Percentiles rank a stretch among this genome's conserved stretches.
phyloP scores from a whole-genome alignment of 305 asterid genomes.

The Fraxinus sp. region DNA sequence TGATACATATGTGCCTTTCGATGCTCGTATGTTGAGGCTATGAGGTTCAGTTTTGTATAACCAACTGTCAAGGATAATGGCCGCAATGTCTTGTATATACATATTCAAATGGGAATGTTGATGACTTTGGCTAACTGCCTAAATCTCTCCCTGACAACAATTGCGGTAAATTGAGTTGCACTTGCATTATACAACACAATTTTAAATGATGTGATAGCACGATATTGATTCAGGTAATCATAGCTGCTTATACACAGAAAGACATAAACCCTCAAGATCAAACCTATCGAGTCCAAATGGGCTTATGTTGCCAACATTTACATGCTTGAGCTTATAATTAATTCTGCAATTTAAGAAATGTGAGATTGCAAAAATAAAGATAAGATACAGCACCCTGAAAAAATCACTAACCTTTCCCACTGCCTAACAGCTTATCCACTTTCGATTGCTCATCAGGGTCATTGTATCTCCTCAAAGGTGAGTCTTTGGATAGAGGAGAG shows the following conservation, averaged over 20 bases:
- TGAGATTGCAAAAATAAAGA: not conserved
- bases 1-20: not conserved
- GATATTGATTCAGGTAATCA: conserved; percentile 19
- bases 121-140: not conserved
- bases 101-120: not conserved
- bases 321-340: conserved; percentile 17
- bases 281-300: conserved; percentile 17
- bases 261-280: conserved; percentile 13
- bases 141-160: not conserved
- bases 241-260: conserved; percentile 9
- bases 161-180: not conserved
- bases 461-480: conserved; percentile 38
- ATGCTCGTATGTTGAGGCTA: not conserved
- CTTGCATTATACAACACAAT: not conserved
- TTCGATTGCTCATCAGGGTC: conserved; percentile 56
- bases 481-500: conserved; percentile 50
- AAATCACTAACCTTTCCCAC: conserved; percentile 66
- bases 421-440: conserved; percentile 68
- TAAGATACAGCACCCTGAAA: conserved; percentile 18
- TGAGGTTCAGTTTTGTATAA: not conserved
- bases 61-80: not conserved
- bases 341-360: conserved; percentile 11
- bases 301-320: conserved; percentile 16
- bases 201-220: not conserved
- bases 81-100: not conserved